These are phyloP conservation scores for Hypoxylon perforatum DNA, from an alignment of 495 filamentous ascomycete species.

Conservation along the genomic window DNA sequence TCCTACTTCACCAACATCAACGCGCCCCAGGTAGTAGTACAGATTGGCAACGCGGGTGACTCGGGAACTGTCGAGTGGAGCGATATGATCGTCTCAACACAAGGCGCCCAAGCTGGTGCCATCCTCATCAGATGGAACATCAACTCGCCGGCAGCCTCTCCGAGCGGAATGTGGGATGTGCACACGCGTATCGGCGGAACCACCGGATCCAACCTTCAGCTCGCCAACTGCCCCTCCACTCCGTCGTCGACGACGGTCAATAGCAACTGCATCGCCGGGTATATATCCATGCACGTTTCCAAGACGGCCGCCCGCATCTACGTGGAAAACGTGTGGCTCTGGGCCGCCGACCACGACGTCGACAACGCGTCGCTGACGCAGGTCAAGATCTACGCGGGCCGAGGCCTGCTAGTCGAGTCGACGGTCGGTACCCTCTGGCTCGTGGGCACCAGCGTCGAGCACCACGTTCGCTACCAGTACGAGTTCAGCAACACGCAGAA, in stretches of 20 bases:
- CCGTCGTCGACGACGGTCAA: constrained; percentile 61
- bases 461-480: constrained; percentile 82
- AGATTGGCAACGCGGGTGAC: constrained; percentile 78
- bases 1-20: constrained; percentile 71
- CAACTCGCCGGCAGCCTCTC: constrained; percentile 65
- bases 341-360: constrained; percentile 80
- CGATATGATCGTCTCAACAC: constrained; percentile 79
- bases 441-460: constrained; percentile 67
- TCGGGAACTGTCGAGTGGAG: constrained; percentile 80
- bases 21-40: constrained; percentile 74
- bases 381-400: constrained; percentile 76
- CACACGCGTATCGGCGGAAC: constrained; percentile 86
- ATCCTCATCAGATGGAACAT: constrained; percentile 92
- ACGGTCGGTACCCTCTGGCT: constrained; percentile 68
- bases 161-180: constrained; percentile 87
- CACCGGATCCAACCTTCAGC: constrained; percentile 80
- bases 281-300: constrained; percentile 76
- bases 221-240: constrained; percentile 73
- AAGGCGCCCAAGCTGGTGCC: constrained; percentile 80
- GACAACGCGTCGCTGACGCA: constrained; percentile 67
- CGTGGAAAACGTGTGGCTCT: constrained; percentile 75
- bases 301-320: constrained; percentile 64
- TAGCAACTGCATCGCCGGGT: constrained; percentile 71
- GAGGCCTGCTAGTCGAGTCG: constrained; percentile 72
- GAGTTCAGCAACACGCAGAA: constrained; percentile 73